These are phyloP conservation scores for Oryza australiensis DNA, from an alignment of 176 grass and related monocot genomes.

Conservation along the genomic window DNA sequence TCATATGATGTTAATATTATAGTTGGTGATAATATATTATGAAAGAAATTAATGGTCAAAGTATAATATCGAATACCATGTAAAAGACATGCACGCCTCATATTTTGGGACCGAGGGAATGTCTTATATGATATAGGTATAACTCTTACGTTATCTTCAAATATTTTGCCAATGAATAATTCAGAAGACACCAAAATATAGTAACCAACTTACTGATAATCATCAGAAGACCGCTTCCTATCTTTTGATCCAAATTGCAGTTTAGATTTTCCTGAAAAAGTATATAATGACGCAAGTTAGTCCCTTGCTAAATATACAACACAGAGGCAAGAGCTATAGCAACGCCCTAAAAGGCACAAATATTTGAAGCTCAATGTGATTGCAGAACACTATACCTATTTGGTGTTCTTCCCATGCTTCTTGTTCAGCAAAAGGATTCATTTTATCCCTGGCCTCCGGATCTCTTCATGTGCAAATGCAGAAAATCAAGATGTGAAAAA, in stretches of 20 bases:
- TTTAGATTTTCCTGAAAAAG: conserved; percentile 72
- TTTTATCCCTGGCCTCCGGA: conserved; percentile 78
- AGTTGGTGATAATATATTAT: no score
- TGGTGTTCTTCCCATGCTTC: conserved; percentile 98
- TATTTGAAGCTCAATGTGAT: not conserved
- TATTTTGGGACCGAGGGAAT: not conserved
- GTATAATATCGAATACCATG: no score
- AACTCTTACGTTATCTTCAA: not conserved
- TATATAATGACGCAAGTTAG: conserved; percentile 23
- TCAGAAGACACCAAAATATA: conserved; percentile 23
- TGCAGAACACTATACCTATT: conserved; percentile 51
- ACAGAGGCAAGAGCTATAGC: conserved; percentile 1
- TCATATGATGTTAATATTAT: no score
- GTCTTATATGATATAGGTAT: not conserved
- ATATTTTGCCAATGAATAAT: conserved; percentile 2
- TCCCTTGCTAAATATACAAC: conserved; percentile 23
- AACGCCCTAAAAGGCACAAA: not conserved
- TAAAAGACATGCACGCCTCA: no score
- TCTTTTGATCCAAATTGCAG: conserved; percentile 84
- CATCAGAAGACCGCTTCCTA: conserved; percentile 59
- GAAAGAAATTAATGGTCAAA: no score
- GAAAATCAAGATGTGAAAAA: conserved; percentile 17
- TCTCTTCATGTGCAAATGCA: conserved; percentile 54
- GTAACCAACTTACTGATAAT: conserved; percentile 63
- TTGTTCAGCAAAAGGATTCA: conserved; percentile 99